Evolutionary conservation across 805 yeast species (phyloP).

Genomic region (Kazachstania martiniae): DNA sequence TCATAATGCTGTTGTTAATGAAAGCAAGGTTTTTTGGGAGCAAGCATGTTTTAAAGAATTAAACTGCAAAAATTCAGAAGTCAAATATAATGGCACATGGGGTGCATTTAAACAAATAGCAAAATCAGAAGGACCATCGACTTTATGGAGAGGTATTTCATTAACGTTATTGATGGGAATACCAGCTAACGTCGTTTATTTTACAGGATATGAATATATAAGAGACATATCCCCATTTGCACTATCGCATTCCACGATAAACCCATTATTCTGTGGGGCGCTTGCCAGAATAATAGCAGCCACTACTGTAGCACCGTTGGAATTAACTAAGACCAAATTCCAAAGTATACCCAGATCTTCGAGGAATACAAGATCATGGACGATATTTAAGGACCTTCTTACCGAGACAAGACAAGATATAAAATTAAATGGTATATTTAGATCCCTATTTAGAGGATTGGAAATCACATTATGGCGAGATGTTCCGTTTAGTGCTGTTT

Average conservation of each 20-base stretch:
- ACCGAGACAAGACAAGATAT: constrained; percentile 45
- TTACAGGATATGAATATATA: constrained; percentile 83
- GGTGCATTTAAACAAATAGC: constrained; percentile 63
- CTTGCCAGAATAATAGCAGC: constrained; percentile 77
- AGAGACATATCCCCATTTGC: constrained; percentile 61
- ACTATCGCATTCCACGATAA: constrained; percentile 30
- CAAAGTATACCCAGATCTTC: constrained; percentile 68
- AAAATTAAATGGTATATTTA: constrained; percentile 39
- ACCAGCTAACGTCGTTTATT: constrained; percentile 88
- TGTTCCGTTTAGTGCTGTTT: constrained; percentile 91
- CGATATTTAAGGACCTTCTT: constrained; percentile 36
- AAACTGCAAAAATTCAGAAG: constrained; percentile 21
- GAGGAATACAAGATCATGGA: constrained; percentile 14
- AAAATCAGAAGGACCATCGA: constrained; percentile 57
- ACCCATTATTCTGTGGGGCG: constrained; percentile 80
- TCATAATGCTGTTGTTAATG: no score
- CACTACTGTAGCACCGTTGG: constrained; percentile 76
- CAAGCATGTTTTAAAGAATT: constrained; percentile 25
- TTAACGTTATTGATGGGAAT: constrained; percentile 78
- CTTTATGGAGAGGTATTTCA: constrained; percentile 85
- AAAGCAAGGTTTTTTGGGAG: constrained; percentile 20
- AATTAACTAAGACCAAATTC: constrained; percentile 73
- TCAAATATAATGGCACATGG: constrained; percentile 50
- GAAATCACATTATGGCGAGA: constrained; percentile 91
- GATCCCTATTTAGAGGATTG: constrained; percentile 71